Percentiles rank a stretch among this genome's conserved stretches.
phyloP scores from a whole-genome alignment of 441 rosid genomes.

The Metrosideros polymorpha region DNA sequence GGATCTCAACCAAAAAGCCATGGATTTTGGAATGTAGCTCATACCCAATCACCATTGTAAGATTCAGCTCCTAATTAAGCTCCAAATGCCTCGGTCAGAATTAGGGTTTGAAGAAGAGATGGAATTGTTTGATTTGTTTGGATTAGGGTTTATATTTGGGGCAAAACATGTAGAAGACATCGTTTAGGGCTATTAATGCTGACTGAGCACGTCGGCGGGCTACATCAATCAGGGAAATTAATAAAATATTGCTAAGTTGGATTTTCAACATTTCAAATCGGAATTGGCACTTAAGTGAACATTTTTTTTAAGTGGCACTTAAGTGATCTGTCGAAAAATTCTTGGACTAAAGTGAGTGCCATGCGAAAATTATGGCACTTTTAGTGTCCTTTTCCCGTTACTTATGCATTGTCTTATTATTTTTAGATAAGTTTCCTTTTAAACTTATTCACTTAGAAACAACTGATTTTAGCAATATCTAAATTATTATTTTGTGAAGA shows the following conservation, averaged over 20 bases:
- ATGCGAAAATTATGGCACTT: not conserved
- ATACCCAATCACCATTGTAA: not conserved
- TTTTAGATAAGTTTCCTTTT: not conserved
- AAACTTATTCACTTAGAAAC: not conserved
- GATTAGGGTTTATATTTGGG: not conserved
- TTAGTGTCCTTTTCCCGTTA: too few species aligned
- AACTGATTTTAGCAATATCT: not conserved
- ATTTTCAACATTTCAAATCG: not conserved
- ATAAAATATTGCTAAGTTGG: too few species aligned
- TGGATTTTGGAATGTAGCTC: not conserved
- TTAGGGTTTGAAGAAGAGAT: not conserved
- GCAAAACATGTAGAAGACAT: rapidly evolving
- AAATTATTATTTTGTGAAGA: not conserved
- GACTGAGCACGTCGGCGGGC: too few species aligned
- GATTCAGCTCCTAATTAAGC: not conserved
- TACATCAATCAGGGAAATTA: too few species aligned
- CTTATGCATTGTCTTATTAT: too few species aligned
- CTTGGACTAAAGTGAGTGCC: too few species aligned
- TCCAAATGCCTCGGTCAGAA: not conserved
- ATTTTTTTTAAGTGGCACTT: not conserved
- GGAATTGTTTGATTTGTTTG: not conserved
- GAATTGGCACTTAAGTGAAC: too few species aligned
- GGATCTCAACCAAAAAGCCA: not conserved
- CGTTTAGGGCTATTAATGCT: not conserved
- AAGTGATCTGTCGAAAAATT: not conserved